Evolutionary conservation across 2,329 filamentous ascomycete species (phyloP).

Genomic region (Fusarium musae): DNA sequence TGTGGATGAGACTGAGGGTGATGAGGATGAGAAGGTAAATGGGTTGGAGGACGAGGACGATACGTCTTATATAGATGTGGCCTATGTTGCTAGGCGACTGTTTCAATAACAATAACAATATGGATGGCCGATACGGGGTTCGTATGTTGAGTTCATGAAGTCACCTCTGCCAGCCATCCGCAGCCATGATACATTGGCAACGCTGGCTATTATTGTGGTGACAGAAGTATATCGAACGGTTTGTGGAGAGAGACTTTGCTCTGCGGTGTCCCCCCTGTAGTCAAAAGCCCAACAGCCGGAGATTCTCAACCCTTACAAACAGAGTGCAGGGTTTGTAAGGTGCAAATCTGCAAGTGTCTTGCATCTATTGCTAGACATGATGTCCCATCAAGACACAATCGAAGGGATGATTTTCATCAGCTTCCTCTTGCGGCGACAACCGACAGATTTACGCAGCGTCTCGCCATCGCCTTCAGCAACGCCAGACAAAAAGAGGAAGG

Average conservation of each 20-base stretch:
- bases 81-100: background rate
- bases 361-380: conserved; percentile 5
- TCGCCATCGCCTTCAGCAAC: conserved; percentile 10
- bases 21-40: conserved; percentile 16
- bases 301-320: background rate
- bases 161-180: background rate
- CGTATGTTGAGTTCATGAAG: background rate
- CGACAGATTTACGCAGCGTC: conserved; percentile 12
- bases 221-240: background rate
- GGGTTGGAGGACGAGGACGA: background rate
- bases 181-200: background rate
- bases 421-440: conserved; percentile 39
- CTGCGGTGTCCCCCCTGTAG: background rate
- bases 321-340: background rate
- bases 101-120: conserved; percentile 12
- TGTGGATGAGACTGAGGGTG: conserved; percentile 12
- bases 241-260: background rate
- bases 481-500: conserved; percentile 42
- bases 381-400: conserved; percentile 12
- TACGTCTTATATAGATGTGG: conserved; percentile 37
- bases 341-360: conserved; percentile 3
- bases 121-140: background rate
- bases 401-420: conserved; percentile 28
- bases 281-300: background rate
- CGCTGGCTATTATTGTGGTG: background rate